Percentiles rank a stretch among this genome's conserved stretches.
Evolutionary conservation across 371 early-diverging fungal genomes (phyloP).

Genomic region (Actinomucor elegans): DNA sequence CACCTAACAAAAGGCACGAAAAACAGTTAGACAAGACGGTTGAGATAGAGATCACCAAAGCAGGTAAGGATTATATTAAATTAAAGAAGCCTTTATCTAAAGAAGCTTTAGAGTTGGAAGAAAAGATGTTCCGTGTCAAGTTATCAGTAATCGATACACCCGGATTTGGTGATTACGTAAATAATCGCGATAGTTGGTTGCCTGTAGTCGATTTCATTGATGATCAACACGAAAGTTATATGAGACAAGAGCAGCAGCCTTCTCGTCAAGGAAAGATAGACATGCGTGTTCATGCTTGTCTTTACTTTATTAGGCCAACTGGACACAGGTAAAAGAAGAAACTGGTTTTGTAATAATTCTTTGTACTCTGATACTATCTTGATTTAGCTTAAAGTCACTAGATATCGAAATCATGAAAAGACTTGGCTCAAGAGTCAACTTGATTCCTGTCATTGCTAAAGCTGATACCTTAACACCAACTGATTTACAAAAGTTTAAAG

Average conservation of each 20-base stretch:
- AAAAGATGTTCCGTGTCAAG: constrained; percentile 70
- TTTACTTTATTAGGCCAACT: constrained; percentile 89
- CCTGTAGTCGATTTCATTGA: constrained; percentile 79
- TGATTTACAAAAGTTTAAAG: constrained; percentile 78
- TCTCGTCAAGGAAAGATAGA: constrained; percentile 58
- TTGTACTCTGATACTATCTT: constrained; percentile 18
- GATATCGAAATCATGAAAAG: constrained; percentile 90
- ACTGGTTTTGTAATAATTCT: constrained; percentile 1
- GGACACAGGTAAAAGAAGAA: constrained; percentile 67
- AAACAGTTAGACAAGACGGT: constrained; percentile 85
- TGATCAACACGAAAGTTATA: constrained; percentile 88
- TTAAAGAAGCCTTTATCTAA: neutral
- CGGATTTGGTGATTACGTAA: no score
- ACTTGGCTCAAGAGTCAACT: constrained; percentile 76
- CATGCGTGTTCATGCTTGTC: constrained; percentile 79
- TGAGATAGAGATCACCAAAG: constrained; percentile 82
- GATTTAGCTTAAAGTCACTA: constrained; percentile 74
- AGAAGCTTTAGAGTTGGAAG: constrained; percentile 15
- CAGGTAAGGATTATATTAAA: no score
- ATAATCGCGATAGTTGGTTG: constrained; percentile 64
- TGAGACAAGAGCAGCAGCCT: constrained; percentile 65
- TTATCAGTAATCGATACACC: no score
- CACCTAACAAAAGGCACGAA: constrained; percentile 72
- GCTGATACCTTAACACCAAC: constrained; percentile 73
- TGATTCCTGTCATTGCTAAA: constrained; percentile 88